Evolutionary conservation across 1,139 yeast species (phyloP).

Genomic region (Geotrichum carabidarum): DNA sequence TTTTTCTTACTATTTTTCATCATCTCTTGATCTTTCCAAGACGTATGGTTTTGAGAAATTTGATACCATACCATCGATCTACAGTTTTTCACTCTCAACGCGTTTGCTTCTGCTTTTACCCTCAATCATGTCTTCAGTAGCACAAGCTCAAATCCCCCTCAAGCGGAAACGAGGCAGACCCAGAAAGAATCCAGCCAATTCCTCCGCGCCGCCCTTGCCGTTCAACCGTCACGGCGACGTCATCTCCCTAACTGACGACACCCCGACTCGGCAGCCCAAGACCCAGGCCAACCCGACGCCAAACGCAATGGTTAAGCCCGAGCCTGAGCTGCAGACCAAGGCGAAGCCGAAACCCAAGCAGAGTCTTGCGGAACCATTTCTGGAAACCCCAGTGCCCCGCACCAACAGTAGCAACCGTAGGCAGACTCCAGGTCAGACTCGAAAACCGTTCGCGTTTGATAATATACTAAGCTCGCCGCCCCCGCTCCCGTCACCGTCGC

Average conservation of each 20-base stretch:
- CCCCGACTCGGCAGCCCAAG: not conserved
- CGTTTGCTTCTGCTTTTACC: not conserved
- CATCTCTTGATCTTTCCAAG: too few relatives aligned
- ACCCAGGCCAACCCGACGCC: not conserved
- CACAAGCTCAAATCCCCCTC: not conserved
- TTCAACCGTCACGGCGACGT: conserved; percentile 2
- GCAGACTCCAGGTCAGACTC: too few relatives aligned
- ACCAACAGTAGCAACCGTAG: too few relatives aligned
- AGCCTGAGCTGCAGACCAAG: too few relatives aligned
- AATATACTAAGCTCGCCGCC: too few relatives aligned
- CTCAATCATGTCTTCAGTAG: not conserved
- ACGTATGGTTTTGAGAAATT: too few relatives aligned
- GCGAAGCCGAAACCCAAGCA: too few relatives aligned
- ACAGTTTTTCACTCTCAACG: too few relatives aligned
- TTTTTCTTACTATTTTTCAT: not conserved
- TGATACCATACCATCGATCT: too few relatives aligned
- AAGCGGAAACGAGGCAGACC: conserved; percentile 2
- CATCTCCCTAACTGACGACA: not conserved
- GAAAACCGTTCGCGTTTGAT: too few relatives aligned
- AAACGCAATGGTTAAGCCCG: not conserved
- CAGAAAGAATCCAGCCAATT: not conserved
- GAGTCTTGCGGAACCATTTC: conserved; percentile 4
- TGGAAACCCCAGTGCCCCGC: not conserved
- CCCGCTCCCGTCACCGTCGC: not conserved
- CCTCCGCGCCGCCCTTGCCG: not conserved